Evolutionary conservation across 768 basidiomycete genomes (phyloP), one percentile per base, ranked within the genome.

Genomic region (Naganishia kalamii): DNA sequence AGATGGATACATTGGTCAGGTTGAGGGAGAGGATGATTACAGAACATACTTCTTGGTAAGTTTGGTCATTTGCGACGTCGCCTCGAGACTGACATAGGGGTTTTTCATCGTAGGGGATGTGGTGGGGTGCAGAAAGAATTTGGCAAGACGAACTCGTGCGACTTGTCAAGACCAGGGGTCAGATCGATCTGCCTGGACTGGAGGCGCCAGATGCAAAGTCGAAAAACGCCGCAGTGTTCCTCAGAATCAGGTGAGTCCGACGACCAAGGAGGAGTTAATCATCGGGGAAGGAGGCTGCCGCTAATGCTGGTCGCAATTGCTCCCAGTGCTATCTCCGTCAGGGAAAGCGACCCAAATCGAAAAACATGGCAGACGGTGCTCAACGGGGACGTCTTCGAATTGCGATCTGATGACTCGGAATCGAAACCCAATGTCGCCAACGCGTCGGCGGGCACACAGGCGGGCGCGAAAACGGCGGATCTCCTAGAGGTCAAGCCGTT

Each of bases 91-190:
- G 12, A 25, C 11, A 27, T n/a, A 37, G 29, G 54, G 19, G 12
- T 3, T 40, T 21, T 21, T 37, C 13, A 3, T 37, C 17, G 2
- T n/a, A 57, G 54, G 54, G 54, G 19, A 41, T 57, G 37, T 57
- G 54, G 54, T 57, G 54, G 54, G 54, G 54, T 12, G 54, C 54
- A 3, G 54, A 57, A 40, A 17, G 54, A 21, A 57, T 57, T 19
- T 57, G 54, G 54, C 54, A 57, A 27, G 54, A 57, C 11, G 54
- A 57, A 10, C 54, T 57, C 4, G 54, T 57, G 54, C 33, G 54
- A 17, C 17, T 57, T 33, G 40, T 23, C 11, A 57, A 57, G 37
- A 12, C 54, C 12, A 37, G 54, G 27, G 13, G 23, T 27, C 37
- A 57, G 13, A 23, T 57, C 8, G 3, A 29, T 12, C 27, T 57